Conservation (phyloP, 306 rosid genomes). For the Erythrophleum fordii region DNA sequence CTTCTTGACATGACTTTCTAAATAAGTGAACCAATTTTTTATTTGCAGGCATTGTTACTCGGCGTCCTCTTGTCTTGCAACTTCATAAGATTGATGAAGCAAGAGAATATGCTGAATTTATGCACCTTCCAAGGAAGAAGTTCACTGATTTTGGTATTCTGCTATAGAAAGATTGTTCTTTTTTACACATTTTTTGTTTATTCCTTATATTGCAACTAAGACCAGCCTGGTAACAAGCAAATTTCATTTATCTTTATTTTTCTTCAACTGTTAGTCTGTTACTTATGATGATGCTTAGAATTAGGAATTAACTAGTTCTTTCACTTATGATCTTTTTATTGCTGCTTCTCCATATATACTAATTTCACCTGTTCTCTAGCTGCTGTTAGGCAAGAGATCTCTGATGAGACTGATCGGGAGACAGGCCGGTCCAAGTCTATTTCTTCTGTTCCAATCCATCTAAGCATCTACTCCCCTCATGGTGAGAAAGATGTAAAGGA, state of each 20-base stretch:
- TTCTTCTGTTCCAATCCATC: conserved; percentile 95
- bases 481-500: conserved; percentile 53
- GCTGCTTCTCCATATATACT: conserved; percentile 39
- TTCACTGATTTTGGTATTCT: conserved; percentile 79
- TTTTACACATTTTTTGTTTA: conserved; percentile 6
- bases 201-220: neutral
- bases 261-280: conserved; percentile 1
- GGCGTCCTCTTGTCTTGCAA: conserved; percentile 94
- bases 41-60: conserved; percentile 84
- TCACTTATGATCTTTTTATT: conserved; percentile 22
- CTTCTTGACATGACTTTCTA: conserved; percentile 17
- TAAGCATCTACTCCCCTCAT: conserved; percentile 91
- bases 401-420: conserved; percentile 97
- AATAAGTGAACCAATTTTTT: conserved; percentile 12
- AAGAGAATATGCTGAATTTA: conserved; percentile 86
- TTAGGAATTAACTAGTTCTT: neutral
- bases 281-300: neutral
- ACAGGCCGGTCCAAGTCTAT: conserved; percentile 89
- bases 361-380: conserved; percentile 60
- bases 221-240: neutral
- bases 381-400: conserved; percentile 94
- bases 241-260: neutral
- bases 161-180: neutral
- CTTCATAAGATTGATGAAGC: conserved; percentile 81
- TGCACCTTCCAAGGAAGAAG: conserved; percentile 82